phyloP scores from a whole-genome alignment of 345 rosid species.

The Moricandia arvensis region DNA sequence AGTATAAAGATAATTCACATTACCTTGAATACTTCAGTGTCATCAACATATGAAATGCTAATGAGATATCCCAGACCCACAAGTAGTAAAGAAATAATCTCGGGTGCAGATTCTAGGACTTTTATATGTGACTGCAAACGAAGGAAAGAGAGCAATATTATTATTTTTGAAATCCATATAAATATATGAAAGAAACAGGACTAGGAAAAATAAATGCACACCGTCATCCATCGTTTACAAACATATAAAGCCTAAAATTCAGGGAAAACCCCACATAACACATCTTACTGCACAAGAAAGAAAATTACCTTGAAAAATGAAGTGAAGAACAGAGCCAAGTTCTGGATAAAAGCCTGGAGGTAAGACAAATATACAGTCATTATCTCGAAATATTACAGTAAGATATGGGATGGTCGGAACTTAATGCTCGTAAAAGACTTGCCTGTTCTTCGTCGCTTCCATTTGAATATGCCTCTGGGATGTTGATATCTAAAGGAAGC shows the following conservation, averaged over 20 bases:
- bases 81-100: constrained; percentile 56
- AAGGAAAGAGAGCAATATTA: not conserved
- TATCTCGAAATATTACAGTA: not conserved
- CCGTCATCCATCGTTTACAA: not conserved
- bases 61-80: constrained; percentile 87
- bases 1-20: constrained; percentile 8
- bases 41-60: constrained; percentile 90
- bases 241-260: constrained; percentile 12
- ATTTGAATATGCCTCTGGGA: constrained; percentile 84
- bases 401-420: not conserved
- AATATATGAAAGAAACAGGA: constrained; percentile 15
- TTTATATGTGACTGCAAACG: constrained; percentile 70
- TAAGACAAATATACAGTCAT: constrained; percentile 4
- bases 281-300: constrained; percentile 13
- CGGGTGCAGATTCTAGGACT: constrained; percentile 71
- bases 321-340: constrained; percentile 93
- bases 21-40: constrained; percentile 98
- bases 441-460: constrained; percentile 91
- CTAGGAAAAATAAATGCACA: not conserved
- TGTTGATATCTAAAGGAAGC: constrained; percentile 60
- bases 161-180: not conserved
- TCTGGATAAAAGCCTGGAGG: constrained; percentile 94
- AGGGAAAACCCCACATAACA: not conserved
- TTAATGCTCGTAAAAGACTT: constrained; percentile 18
- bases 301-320: constrained; percentile 82